Base-by-base conservation (phyloP, 2,329 filamentous ascomycete genomes). In the Claviceps sp. region DNA sequence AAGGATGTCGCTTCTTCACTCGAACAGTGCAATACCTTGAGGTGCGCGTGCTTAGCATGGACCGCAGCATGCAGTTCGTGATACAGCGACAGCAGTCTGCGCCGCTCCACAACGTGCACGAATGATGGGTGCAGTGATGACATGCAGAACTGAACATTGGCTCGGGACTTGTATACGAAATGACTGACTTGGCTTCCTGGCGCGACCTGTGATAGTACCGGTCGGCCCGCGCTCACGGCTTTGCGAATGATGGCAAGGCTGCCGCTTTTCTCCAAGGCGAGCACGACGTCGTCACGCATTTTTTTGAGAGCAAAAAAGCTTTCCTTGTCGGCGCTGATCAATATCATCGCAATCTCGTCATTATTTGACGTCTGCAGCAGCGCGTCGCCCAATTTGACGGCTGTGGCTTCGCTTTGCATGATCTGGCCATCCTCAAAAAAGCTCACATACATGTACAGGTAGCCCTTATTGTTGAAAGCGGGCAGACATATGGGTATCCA, bases 401-500 rank as follows among this genome's bases (percentile, higher is more conserved):
- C 67, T 39, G 71, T 64, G 37, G 64, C 59, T 55, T 71, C 57
- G 50, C 60, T 55, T 68, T 19, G 16, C 6, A n/a, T 19, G 42
- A 22, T 24, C 11, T 44, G 42, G 44, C 75, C 52, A 2, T 72
- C 74, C 59, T 88, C 82, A 56, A 98, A 79, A 66, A 97, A 98
- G 72, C 88, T 95, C 64, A 98, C 93, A 63, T 97, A 98, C 89
- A 98, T 97, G 72, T 98, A 96, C 1, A 98, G 76, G 64, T 95
- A 98, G 26, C 93, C 94, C 50, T 84, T 87, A 66, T 89, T 97
- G 70, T 98, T 98, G 71, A 98, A 98, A 5, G 90, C 91, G 0
- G 93, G 94, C 3, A 98, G 77, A 61, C 93, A 98, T 6, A 98
- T 76, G 0, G 93, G 93, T 47, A 97, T 91, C 93, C 93, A 98